These are phyloP conservation scores for Kwoniella pini DNA, from an alignment of 768 basidiomycete species.

Conservation along the genomic window DNA sequence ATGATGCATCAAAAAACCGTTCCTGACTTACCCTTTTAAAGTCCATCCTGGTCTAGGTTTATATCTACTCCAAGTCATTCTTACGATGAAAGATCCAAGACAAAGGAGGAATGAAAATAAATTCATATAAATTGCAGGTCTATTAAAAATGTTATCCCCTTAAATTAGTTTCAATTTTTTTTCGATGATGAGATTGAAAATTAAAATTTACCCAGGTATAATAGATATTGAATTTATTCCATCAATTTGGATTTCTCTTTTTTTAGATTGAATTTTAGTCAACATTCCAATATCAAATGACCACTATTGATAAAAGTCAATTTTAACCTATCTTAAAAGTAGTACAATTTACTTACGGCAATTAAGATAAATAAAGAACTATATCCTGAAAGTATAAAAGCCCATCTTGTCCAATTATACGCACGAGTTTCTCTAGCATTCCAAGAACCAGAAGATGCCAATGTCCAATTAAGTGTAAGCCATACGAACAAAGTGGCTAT, in stretches of 20 bases:
- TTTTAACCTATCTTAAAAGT: not conserved
- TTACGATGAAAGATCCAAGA: constrained; percentile 21
- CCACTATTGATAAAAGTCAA: constrained; percentile 13
- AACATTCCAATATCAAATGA: constrained; percentile 21
- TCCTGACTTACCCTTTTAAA: constrained; percentile 25
- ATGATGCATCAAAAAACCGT: no score
- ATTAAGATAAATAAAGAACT: constrained; percentile 29
- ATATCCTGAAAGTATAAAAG: constrained; percentile 23
- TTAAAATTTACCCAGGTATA: constrained; percentile 20
- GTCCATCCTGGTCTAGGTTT: constrained; percentile 41
- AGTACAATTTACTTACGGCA: constrained; percentile 37
- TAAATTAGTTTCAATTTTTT: no score
- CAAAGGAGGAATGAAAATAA: constrained; percentile 33
- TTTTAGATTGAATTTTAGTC: constrained; percentile 2
- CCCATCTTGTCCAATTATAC: constrained; percentile 33
- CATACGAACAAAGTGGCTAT: constrained; percentile 26
- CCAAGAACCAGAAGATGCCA: constrained; percentile 39
- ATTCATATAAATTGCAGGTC: constrained; percentile 36
- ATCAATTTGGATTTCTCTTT: not conserved
- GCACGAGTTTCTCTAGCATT: constrained; percentile 20
- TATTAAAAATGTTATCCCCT: no score
- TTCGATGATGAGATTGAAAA: no score
- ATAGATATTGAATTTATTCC: not conserved
- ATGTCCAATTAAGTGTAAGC: constrained; percentile 28
- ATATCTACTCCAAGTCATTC: constrained; percentile 20